Conservation (phyloP, 1,284 basidiomycete species). For the Microbotryomycetes sp. region DNA sequence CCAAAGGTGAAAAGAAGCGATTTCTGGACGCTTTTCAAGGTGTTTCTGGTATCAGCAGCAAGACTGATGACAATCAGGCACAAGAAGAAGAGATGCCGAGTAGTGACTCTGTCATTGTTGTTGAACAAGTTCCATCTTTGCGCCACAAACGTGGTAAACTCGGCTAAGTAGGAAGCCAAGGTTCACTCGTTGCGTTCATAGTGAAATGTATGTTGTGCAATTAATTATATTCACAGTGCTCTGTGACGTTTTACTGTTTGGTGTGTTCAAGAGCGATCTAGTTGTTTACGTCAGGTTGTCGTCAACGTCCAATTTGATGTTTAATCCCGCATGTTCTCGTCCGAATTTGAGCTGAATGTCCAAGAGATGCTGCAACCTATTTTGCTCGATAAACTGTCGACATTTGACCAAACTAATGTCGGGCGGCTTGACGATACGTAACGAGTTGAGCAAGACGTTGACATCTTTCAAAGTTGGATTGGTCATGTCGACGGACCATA, state of each 20-base stretch:
- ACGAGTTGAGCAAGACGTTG: slow-evolving; percentile 9
- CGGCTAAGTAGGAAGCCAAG: too few relatives aligned
- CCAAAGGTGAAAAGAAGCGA: neutral
- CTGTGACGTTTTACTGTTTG: too few relatives aligned
- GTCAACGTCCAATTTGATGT: neutral
- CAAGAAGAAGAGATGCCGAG: too few relatives aligned
- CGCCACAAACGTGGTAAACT: too few relatives aligned
- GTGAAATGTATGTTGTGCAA: neutral
- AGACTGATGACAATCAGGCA: too few relatives aligned
- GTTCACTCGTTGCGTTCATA: too few relatives aligned
- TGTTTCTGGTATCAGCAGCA: too few relatives aligned
- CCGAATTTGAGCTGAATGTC: neutral
- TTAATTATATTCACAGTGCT: neutral
- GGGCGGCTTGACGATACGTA: neutral
- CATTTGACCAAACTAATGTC: neutral
- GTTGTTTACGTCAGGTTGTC: too few relatives aligned
- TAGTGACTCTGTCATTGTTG: too few relatives aligned
- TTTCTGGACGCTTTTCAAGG: too few relatives aligned
- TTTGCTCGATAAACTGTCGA: neutral
- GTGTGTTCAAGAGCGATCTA: too few relatives aligned
- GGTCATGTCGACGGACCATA: neutral
- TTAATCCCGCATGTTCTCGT: neutral
- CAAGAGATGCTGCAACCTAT: neutral
- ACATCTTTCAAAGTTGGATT: slow-evolving; percentile 11
- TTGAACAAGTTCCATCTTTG: too few relatives aligned